Base-by-base conservation (phyloP, 2,329 filamentous ascomycete species). In the Lachnellula arida region DNA sequence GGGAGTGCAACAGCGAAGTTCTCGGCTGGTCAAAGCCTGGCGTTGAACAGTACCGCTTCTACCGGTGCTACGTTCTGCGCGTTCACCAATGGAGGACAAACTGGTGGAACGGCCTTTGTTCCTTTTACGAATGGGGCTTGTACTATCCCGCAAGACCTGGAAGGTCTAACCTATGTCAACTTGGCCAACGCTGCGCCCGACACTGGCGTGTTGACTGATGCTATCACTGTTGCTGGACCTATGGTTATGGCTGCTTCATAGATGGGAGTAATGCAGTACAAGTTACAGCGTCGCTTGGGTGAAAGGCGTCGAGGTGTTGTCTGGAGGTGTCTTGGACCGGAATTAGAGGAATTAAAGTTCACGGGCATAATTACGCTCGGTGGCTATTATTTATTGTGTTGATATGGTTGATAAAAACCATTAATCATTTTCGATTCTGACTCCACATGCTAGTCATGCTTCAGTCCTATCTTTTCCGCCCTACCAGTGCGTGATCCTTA, bases 131-230 rank as follows among this genome's bases (percentile, higher is more conserved):
- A 76, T 43, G 75, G 75, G 3, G 78, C 74, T 59, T 90, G 87
- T 70, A 72, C 74, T 46, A 78, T 88, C 25, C 86, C 87, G 14
- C 77, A 81, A 65, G 78, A 78, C 66, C 72, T 89, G 44, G 75
- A 77, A 8, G 87, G 87, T 47, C 75, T 88, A 60, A 81, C 82
- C 49, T 90, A 88, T 72, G 78, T 89, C 65, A 83, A 84, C 65
- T 76, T 90, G 63, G 81, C 85, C 54, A 87, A 69, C 65, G 68
- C 69, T 32, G 75, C 72, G 2, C 81, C 81, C 17, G 67, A 76
- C 32, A 73, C 72, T 22, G 81, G 80, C 37, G 70, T 75, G 39
- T 68, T 86, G 59, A 80, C 78, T 2, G 84, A 88, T 71, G 80
- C 79, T 53, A 84, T 85, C 63, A 83, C 84, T 48, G 74, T 89